Base-by-base conservation (phyloP, 2,329 filamentous ascomycete species). In the Penicillium crustosum region DNA sequence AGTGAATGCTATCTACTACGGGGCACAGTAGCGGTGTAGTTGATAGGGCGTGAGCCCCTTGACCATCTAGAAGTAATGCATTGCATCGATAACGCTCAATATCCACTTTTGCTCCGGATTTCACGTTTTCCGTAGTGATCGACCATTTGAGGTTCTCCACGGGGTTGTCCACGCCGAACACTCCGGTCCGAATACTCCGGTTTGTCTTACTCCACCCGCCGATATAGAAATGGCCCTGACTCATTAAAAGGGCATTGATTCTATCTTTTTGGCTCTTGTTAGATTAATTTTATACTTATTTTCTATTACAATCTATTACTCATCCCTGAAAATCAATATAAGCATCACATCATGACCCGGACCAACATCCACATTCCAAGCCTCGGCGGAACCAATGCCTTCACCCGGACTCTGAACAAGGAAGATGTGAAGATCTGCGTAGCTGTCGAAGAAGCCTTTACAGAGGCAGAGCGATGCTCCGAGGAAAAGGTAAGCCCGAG, bases 391-490 rank as follows among this genome's bases (percentile, higher is more conserved):
- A 6, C 48, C 5, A 55, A 62, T 12, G 38, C 55, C 9, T 58
- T 53, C 36, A 42, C 61, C 13, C 57, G 62, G 15, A 56, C 59
- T 23, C 47, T 65, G 17, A 50, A 21, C 21, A 39, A 43, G 10
- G 38, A 58, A 15, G 62, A 65, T 13, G 52, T 63, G 13, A 55
- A 65, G 6, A 55, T 53, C 17, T 65, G 62, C 33, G 50, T 58
- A 25, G 33, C 17, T 2, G 61, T 65, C 25, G 61, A 63, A 21
- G 45, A 41, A 21, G 57, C 62, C 10, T 65, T 65, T 41, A 45
- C 50, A 21, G 56, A 56, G 35, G 33, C 57, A 2, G 62, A 65
- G 41, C 38, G 59, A 35, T 65, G 62, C 19, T 63, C 62, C 0
- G 56, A 61, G 21, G 61, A 65, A 49, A 65, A 65, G 55, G 62